Conservation (phyloP, 1,284 basidiomycete genomes). For the Naganishia albida region DNA sequence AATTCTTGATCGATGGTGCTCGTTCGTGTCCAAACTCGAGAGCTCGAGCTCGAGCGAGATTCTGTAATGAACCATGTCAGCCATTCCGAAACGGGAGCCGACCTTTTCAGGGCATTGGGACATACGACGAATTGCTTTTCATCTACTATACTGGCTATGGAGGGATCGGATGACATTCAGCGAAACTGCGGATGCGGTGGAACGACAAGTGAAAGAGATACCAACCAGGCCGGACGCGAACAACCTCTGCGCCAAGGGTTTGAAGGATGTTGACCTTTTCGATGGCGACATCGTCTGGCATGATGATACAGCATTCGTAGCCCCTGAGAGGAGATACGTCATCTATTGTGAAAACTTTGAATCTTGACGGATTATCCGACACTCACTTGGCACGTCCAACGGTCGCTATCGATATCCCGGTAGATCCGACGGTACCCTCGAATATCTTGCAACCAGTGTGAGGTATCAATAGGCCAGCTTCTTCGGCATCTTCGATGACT, state of each 20-base stretch:
- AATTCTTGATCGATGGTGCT: constrained; percentile 15
- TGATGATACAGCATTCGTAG: constrained; percentile 67
- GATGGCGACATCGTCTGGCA: constrained; percentile 89
- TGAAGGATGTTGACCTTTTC: constrained; percentile 83
- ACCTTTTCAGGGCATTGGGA: not conserved
- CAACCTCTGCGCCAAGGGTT: constrained; percentile 82
- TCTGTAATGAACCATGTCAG: constrained; percentile 57
- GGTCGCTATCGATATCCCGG: constrained; percentile 94
- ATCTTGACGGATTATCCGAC: too few relatives aligned
- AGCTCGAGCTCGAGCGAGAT: constrained; percentile 76
- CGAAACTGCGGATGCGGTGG: not conserved
- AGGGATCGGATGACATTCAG: constrained; percentile 1
- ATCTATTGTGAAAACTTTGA: too few relatives aligned
- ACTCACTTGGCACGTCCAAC: constrained; percentile 80
- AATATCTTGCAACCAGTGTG: constrained; percentile 91
- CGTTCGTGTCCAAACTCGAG: constrained; percentile 62
- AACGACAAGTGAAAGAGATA: not conserved
- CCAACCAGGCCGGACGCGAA: constrained; percentile 68
- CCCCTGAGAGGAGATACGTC: constrained; percentile 55
- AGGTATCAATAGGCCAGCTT: constrained; percentile 76
- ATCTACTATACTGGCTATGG: constrained; percentile 78
- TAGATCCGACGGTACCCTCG: constrained; percentile 96
- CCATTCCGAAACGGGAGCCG: too few relatives aligned
- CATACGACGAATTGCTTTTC: constrained; percentile 77
- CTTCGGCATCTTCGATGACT: constrained; percentile 95